Conservation (phyloP, 441 rosid species). For the Gossypium trilobum region DNA sequence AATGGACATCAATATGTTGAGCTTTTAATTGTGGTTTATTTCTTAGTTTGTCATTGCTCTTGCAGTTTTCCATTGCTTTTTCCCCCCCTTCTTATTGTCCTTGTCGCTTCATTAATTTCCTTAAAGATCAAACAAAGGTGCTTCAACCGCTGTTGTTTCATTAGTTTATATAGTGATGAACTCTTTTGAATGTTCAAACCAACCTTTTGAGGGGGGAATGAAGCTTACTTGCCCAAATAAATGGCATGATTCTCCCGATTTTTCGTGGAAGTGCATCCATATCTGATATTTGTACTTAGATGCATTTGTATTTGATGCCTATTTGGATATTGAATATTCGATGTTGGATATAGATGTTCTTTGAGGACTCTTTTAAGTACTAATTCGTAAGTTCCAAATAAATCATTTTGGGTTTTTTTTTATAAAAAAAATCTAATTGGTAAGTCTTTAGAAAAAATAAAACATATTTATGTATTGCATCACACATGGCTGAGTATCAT, state of each 20-base stretch:
- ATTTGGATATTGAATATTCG: no score
- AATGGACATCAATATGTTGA: constrained; percentile 21
- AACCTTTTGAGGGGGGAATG: neutral
- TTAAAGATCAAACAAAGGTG: neutral
- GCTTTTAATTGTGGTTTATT: constrained; percentile 14
- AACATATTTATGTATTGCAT: no score
- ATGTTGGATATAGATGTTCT: no score
- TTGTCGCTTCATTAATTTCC: neutral
- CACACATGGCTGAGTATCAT: no score
- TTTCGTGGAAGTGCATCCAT: no score
- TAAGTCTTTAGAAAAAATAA: no score
- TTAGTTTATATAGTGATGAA: neutral
- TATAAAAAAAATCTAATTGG: no score
- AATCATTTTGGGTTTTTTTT: no score
- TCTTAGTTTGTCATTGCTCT: neutral
- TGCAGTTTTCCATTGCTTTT: neutral
- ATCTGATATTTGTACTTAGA: no score
- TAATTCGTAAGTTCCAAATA: no score
- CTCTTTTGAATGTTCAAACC: neutral
- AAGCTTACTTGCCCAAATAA: neutral
- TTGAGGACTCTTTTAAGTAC: no score
- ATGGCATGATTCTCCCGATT: neutral
- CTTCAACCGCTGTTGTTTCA: neutral
- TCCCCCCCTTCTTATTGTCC: neutral
- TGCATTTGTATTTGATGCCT: no score